Percentiles rank a stretch among this genome's conserved stretches.
phyloP scores from a whole-genome alignment of 345 rosid species.

The Stellera chamaejasme region DNA sequence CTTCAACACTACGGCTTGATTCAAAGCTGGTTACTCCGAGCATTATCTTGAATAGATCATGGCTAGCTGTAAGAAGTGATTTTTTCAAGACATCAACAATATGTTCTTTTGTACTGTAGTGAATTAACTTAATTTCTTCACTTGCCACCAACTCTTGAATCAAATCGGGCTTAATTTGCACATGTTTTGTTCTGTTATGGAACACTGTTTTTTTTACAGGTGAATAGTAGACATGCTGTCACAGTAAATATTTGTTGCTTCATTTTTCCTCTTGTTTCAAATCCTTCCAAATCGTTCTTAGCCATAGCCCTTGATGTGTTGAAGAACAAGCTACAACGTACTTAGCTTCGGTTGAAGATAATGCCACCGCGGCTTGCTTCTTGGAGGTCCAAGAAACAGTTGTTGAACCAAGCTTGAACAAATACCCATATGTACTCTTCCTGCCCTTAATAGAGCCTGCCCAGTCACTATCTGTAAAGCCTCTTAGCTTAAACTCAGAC shows the following conservation, averaged over 20 bases:
- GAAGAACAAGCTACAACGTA: no score
- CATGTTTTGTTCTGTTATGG: conserved; percentile 1
- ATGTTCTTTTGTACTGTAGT: neutral
- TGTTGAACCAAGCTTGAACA: neutral
- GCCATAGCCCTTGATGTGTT: no score
- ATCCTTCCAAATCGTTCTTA: neutral
- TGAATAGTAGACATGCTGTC: neutral
- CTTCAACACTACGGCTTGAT: no score
- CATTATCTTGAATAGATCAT: no score
- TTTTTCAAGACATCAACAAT: neutral
- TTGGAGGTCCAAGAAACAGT: no score
- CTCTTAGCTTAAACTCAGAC: neutral
- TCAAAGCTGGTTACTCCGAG: no score
- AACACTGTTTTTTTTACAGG: neutral
- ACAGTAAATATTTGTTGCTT: neutral
- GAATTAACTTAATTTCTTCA: neutral
- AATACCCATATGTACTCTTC: neutral
- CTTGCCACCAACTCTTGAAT: no score
- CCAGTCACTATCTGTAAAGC: neutral
- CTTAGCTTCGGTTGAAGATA: no score
- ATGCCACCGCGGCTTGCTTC: no score
- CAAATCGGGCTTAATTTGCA: neutral
- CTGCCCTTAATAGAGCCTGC: neutral
- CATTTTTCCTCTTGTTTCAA: neutral
- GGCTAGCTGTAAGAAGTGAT: no score